Base-by-base conservation (phyloP, 192 early-diverging fungal genomes). In the Allomyces arbusculus region DNA sequence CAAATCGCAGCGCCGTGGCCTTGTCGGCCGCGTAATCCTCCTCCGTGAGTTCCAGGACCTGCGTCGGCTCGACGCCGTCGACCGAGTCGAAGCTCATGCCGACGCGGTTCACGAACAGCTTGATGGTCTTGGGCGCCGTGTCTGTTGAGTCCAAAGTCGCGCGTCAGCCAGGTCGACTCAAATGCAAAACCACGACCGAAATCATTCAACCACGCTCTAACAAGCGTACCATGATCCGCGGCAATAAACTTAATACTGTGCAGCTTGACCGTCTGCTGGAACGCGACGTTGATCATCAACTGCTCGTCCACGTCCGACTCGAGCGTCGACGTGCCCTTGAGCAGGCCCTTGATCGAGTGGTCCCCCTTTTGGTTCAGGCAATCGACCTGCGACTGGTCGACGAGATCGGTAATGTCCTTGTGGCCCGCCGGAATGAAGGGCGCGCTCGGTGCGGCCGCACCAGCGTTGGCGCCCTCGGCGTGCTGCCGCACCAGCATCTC, bases 301-400 rank as follows among this genome's bases (percentile, higher is more conserved):
- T 97, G 94, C 79, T 95, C 94, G 72, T 97, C 94, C 1, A 90
- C 90, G 77, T 97, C 94, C 74, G 85, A 88, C 72, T 97, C 89
- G 62, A 97, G 71, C 2, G 79, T 73, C 12, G 81, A 84, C 64
- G 84, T 84, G 43, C 80, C 79, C 19, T 82, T 80, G 69, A 95
- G 89, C 20, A 90, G 78, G 67, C 88, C 91, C 9, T 78, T 74
- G 65, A 93, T 78, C 19, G 80, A 79, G 67, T 91, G 83, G 43
- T 84, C 81, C 69, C 82, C 83, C 66, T 82, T 79, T 68, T 92
- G 85, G 84, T 97, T 97, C 69, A 95, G 76, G 70, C 90, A 86
- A 63, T 89, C 86, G 62, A 87, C 77, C 75, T 90, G 85, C 64
- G 83, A 87, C 45, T 79, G 72, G 3, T 84, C 78, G 40, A 90